Evolutionary conservation across 1,139 yeast genomes (phyloP).

Genomic region (Saccharomyces pastorianus): DNA sequence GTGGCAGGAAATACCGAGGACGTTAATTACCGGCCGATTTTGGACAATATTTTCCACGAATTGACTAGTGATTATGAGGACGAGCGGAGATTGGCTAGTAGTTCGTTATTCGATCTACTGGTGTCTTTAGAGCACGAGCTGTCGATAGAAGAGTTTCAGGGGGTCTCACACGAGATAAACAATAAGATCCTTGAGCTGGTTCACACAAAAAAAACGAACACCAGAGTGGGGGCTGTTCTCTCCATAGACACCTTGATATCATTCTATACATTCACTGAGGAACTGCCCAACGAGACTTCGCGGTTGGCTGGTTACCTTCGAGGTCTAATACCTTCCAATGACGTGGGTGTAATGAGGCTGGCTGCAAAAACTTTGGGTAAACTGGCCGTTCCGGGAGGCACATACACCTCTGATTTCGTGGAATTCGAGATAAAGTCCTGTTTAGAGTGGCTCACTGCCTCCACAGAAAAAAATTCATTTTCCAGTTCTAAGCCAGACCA

Average conservation of each 20-base stretch:
- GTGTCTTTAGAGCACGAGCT: conserved; percentile 66
- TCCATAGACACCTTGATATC: conserved; percentile 88
- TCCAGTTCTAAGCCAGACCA: conserved; percentile 67
- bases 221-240: conserved; percentile 80
- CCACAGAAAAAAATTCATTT: conserved; percentile 28
- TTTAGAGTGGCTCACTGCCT: conserved; percentile 77
- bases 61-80: conserved; percentile 32
- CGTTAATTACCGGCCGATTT: background rate
- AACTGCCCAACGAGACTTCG: conserved; percentile 81
- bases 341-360: conserved; percentile 72
- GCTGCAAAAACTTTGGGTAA: conserved; percentile 85
- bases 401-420: conserved; percentile 83
- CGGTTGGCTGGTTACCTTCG: conserved; percentile 82
- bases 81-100: conserved; percentile 52
- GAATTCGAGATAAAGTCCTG: conserved; percentile 87
- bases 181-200: conserved; percentile 78
- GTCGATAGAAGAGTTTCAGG: conserved; percentile 68
- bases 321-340: conserved; percentile 72
- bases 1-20: background rate
- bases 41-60: conserved; percentile 17
- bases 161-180: conserved; percentile 79
- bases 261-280: conserved; percentile 67
- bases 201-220: conserved; percentile 62
- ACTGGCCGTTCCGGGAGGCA: conserved; percentile 82
- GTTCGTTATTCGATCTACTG: conserved; percentile 57